Percentiles rank a stretch among this genome's conserved stretches.
phyloP scores from a whole-genome alignment of 2,329 filamentous ascomycete species.

The Penicillium aurantiogriseum region DNA sequence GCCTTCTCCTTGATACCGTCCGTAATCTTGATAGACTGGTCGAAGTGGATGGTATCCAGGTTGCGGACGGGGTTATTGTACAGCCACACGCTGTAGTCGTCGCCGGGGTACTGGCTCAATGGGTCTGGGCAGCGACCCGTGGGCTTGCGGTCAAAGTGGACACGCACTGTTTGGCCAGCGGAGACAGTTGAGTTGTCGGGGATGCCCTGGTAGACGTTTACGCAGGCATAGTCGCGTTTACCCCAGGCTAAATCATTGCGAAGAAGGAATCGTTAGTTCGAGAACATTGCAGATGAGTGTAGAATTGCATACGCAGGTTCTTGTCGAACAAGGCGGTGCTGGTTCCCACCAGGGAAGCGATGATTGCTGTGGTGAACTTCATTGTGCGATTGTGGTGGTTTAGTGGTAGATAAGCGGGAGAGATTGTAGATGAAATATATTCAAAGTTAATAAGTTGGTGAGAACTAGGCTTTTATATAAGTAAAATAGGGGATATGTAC shows the following conservation, averaged over 20 bases:
- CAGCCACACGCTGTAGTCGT: constrained; percentile 29
- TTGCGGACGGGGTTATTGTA: constrained; percentile 33
- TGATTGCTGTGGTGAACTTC: constrained; percentile 30
- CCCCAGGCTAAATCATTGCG: constrained; percentile 28
- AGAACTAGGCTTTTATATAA: background rate
- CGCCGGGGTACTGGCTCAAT: constrained; percentile 20
- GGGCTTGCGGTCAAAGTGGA: constrained; percentile 30
- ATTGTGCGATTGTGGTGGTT: constrained; percentile 16
- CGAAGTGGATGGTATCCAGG: constrained; percentile 21
- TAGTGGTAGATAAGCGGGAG: background rate
- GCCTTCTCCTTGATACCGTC: constrained; percentile 18
- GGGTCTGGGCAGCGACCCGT: constrained; percentile 27
- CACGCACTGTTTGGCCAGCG: constrained; percentile 23
- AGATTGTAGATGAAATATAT: background rate
- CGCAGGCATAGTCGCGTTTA: constrained; percentile 34
- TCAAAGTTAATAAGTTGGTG: background rate
- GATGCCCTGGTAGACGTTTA: constrained; percentile 35
- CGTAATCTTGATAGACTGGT: constrained; percentile 22
- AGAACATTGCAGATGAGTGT: background rate
- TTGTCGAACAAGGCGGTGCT: constrained; percentile 34
- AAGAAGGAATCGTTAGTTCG: background rate
- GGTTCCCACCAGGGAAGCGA: constrained; percentile 26
- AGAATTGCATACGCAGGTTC: constrained; percentile 24
- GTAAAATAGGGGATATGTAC: background rate
- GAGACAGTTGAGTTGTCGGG: constrained; percentile 33